Evolutionary conservation across 164 flowering plant genomes (phyloP).

Genomic region (Magnolia changhungtana): DNA sequence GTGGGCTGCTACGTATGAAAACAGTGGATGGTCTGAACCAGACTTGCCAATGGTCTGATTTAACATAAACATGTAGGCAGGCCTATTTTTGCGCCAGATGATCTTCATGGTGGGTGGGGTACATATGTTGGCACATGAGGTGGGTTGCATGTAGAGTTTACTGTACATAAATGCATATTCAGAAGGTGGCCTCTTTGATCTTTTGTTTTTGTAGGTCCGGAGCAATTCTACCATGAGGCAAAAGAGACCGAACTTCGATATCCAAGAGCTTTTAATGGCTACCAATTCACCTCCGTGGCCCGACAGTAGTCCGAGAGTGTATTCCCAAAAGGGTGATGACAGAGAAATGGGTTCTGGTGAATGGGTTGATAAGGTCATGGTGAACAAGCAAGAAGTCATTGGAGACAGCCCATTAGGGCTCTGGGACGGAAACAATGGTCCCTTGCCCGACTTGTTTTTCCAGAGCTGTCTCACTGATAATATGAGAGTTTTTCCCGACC

Average conservation of each 20-base stretch:
- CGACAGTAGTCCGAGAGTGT: constrained; percentile 19
- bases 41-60: no score
- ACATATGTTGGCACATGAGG: no score
- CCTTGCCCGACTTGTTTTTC: constrained; percentile 39
- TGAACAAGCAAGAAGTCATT: constrained; percentile 67
- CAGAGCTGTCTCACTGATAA: constrained; percentile 56
- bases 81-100: no score
- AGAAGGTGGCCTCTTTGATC: background rate
- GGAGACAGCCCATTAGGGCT: constrained; percentile 33
- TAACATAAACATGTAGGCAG: no score
- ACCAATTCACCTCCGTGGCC: constrained; percentile 72
- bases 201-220: constrained; percentile 31
- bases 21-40: no score
- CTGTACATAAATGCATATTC: no score
- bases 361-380: constrained; percentile 97
- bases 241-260: constrained; percentile 60
- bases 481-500: constrained; percentile 15
- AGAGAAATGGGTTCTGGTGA: constrained; percentile 56
- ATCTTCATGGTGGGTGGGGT: no score
- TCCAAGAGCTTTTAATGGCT: constrained; percentile 49
- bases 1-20: no score
- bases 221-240: constrained; percentile 40
- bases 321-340: constrained; percentile 48
- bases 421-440: constrained; percentile 53
- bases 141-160: no score